These are phyloP conservation scores for Cladosporium sp. DNA, from an alignment of 2,329 filamentous ascomycete species.

Conservation along the genomic window DNA sequence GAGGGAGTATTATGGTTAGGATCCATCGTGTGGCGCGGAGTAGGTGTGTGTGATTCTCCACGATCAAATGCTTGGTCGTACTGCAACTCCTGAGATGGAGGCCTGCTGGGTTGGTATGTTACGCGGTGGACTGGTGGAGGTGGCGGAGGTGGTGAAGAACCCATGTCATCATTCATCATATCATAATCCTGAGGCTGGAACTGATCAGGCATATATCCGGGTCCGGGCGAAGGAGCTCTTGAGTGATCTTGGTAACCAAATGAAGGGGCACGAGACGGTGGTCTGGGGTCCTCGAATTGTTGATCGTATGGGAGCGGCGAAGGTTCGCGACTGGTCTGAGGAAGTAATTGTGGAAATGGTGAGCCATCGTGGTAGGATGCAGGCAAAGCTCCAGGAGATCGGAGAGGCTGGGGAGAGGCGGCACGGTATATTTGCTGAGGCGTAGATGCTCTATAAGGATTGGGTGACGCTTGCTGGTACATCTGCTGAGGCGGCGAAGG, in stretches of 20 bases:
- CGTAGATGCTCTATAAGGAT: neutral
- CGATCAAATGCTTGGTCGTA: constrained; percentile 45
- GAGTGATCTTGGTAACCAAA: constrained; percentile 31
- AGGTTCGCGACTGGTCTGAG: constrained; percentile 20
- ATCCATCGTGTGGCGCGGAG: constrained; percentile 63
- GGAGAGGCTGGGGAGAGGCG: constrained; percentile 33
- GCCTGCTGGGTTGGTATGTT: constrained; percentile 47
- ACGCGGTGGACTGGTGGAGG: constrained; percentile 77
- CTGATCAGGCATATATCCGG: constrained; percentile 31
- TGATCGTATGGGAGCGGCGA: constrained; percentile 19
- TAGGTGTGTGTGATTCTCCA: constrained; percentile 55
- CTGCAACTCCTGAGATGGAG: constrained; percentile 42
- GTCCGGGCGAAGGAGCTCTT: neutral
- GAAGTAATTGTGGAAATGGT: constrained; percentile 28
- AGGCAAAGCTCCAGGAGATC: constrained; percentile 42
- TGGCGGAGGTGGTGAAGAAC: constrained; percentile 72
- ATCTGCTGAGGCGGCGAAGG: constrained; percentile 14
- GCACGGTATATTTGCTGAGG: constrained; percentile 32
- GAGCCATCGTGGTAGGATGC: constrained; percentile 32
- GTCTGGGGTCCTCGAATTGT: neutral
- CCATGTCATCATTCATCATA: constrained; percentile 37
- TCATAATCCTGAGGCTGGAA: neutral
- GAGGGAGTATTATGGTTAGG: constrained; percentile 65
- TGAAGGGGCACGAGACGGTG: constrained; percentile 18
- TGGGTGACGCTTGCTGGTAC: neutral